Base-by-base conservation (phyloP, 495 filamentous ascomycete genomes). In the Lentithecium fluviatile region DNA sequence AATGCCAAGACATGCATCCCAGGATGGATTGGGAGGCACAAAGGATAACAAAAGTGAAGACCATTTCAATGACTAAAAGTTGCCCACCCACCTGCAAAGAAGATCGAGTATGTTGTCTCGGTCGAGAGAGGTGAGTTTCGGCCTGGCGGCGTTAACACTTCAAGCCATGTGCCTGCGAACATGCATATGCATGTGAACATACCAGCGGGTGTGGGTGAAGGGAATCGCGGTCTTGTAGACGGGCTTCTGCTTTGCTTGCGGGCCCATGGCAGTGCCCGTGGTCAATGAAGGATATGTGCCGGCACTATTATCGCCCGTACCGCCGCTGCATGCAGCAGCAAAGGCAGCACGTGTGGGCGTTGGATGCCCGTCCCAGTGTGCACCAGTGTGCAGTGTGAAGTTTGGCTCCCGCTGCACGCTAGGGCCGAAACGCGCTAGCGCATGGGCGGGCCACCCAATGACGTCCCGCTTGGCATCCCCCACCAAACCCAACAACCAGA, bases 221-320 rank as follows among this genome's bases (percentile, higher is more conserved):
- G 74, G 74, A 6, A 64, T 66, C 29, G 73, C 72, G 24, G 73
- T 64, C 52, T 63, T 74, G 66, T 70, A 70, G 17, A 75, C 43
- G 6, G 65, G 69, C 34, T 73, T 13, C 24, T 59, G 54, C 62
- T 60, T 66, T 6, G 25, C 48, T 29, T 42, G 13, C 24, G 48
- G 45, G 6, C 45, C 58, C 61, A 64, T 67, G 11, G 51, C 10
- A 2, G 19, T 21, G 29, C 12, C 24, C 15, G 24, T 36, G 43
- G 2, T 6, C 2, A 21, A 24, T 24, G 17, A 38, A 24, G 38
- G 17, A 26, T 6, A 25, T 17, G 50, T 43, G 49, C 45, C 29
- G 19, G 11, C 36, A 48, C 11, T 34, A 25, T 17, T 20, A n/a
- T 10, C 45, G 13, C 47, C 40, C 40, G 13, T 15, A 20, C 6